phyloP scores from a whole-genome alignment of 2,329 filamentous ascomycete species.

The Cercospora zeina region DNA sequence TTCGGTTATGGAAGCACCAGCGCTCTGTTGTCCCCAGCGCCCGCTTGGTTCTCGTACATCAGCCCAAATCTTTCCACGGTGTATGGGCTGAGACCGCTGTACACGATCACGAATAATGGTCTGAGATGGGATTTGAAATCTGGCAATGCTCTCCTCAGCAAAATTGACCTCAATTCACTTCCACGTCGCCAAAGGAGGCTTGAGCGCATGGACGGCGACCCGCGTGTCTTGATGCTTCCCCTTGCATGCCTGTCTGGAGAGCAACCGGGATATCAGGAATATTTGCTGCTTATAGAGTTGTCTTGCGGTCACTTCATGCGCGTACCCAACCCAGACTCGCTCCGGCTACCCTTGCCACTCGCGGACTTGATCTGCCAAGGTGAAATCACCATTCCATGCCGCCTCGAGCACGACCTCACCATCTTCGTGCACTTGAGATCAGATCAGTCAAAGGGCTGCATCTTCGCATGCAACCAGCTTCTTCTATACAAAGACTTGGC shows the following conservation, averaged over 20 bases:
- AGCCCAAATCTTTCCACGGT: neutral
- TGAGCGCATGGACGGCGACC: neutral
- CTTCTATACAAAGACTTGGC: neutral
- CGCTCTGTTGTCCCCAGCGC: neutral
- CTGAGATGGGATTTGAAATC: neutral
- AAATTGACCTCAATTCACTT: neutral
- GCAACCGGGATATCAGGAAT: neutral
- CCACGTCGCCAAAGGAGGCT: neutral
- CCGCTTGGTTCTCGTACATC: neutral
- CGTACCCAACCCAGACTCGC: neutral
- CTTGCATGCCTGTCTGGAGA: neutral
- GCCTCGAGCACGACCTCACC: neutral
- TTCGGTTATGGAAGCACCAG: neutral
- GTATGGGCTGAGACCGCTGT: neutral
- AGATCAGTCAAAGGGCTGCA: neutral
- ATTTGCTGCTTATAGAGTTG: constrained; percentile 1
- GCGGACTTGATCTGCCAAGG: neutral
- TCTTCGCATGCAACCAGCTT: constrained; percentile 2
- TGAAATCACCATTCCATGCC: neutral
- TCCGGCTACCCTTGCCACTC: neutral
- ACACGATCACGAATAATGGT: constrained; percentile 5
- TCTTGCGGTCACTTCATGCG: constrained; percentile 4
- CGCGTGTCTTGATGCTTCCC: neutral
- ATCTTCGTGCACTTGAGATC: neutral
- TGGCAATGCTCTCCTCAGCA: neutral